Base-by-base conservation (phyloP, 2,329 filamentous ascomycete genomes). In the Hymenoscyphus infarciens region DNA sequence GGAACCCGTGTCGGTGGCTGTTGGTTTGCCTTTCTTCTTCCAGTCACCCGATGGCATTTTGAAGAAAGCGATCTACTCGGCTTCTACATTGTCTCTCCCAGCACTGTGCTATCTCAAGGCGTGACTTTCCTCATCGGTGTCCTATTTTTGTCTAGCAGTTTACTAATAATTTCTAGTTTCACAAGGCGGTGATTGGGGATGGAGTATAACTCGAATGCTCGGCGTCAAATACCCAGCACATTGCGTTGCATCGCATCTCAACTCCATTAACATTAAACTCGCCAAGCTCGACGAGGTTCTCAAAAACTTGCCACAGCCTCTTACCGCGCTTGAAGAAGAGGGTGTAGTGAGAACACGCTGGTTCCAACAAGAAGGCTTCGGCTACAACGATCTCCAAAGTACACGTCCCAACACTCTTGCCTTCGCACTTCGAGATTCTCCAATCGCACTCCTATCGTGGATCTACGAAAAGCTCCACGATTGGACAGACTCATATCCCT, bases 381-480 rank as follows among this genome's bases (percentile, higher is more conserved):
- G 66, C 1, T 72, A 72, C 58, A 67, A 63, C 64, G 62, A 45
- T 7, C 61, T 25, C 59, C 87, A 89, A 70, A 75, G 75, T 38
- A 92, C 87, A 0, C 87, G 87, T 62, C 90, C 90, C 0, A 84
- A 89, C 59, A 94, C 90, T 0, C 71, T 94, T 0, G 87, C 87
- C 0, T 91, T 90, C 69, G 85, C 80, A 0, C 79, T 93, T 1
- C 80, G 83, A 0, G 89, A 93, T 71, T 87, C 82, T 6, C 91
- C 91, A 0, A 82, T 90, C 0, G 88, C 82, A 0, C 76, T 92
- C 3, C 78, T 94, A 1, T 84, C 88, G 0, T 95, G 91, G 91
- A 86, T 94, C 42, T 90, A 89, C 68, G 91, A 94, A 75, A 94
- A 94, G 72, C 77, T 94, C 19, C 84, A 87, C 69, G 87, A 89